Conservation (phyloP, 306 rosid genomes). For the Potentilla sterilis region DNA sequence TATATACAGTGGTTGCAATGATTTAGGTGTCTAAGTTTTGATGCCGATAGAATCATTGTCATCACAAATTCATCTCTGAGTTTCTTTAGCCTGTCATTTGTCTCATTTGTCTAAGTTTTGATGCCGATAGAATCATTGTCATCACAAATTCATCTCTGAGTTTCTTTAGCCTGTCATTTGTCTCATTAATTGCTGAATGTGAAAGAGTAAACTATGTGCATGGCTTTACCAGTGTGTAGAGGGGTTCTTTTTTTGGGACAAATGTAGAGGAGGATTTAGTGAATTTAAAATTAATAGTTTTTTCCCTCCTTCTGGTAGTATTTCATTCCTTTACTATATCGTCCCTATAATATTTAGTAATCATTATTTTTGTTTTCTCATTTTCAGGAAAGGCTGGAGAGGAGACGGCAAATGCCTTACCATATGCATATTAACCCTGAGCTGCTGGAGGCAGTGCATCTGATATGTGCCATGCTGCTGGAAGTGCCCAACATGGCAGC, state of each 20-base stretch:
- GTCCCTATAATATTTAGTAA: too few relatives aligned
- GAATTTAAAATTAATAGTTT: background rate
- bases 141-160: background rate
- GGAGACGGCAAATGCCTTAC: constrained; percentile 98
- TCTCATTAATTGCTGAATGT: background rate
- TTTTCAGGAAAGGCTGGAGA: constrained; percentile 90
- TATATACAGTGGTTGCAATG: background rate
- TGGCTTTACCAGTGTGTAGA: background rate
- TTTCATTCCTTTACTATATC: background rate
- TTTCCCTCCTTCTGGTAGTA: background rate
- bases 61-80: background rate
- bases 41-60: background rate
- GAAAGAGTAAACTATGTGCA: background rate
- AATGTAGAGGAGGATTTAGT: background rate
- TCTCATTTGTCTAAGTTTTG: too few relatives aligned
- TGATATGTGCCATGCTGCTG: constrained; percentile 89
- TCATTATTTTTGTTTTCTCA: background rate
- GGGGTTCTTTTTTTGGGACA: background rate
- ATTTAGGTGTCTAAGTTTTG: background rate
- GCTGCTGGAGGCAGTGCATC: constrained; percentile 88
- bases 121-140: background rate
- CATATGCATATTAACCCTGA: constrained; percentile 99
- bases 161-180: background rate
- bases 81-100: background rate
- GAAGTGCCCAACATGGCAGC: constrained; percentile 97